phyloP scores from a whole-genome alignment of 257 asterid species.

The Capsicum pubescens region DNA sequence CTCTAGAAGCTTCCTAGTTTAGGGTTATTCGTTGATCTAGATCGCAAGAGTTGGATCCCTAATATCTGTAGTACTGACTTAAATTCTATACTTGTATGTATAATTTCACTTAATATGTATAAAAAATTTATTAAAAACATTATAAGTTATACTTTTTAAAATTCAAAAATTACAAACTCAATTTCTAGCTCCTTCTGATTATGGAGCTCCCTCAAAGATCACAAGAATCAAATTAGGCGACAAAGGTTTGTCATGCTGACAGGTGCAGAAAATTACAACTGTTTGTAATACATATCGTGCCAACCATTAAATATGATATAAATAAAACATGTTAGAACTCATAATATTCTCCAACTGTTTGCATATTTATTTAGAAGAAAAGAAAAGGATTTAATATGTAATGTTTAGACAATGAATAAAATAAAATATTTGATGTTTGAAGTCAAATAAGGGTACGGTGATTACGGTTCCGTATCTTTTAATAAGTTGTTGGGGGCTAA shows the following conservation, averaged over 20 bases:
- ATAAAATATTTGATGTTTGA: background rate
- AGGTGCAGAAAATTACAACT: background rate
- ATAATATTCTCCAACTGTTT: background rate
- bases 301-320: background rate
- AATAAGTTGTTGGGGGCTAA: background rate
- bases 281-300: background rate
- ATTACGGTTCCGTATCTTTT: slow-evolving; percentile 28
- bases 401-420: background rate
- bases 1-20: no score
- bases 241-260: slow-evolving; percentile 20
- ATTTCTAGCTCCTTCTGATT: background rate
- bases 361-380: background rate
- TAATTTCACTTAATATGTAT: background rate
- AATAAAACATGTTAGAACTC: background rate
- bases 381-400: background rate
- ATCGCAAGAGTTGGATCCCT: no score
- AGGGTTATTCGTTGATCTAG: no score
- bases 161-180: background rate
- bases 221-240: slow-evolving; percentile 17
- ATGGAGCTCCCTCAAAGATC: background rate
- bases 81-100: background rate
- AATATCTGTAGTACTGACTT: background rate
- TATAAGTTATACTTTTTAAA: no score
- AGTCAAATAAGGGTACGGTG: slow-evolving; percentile 19
- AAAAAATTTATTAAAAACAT: background rate